Conservation (phyloP, 176 grass and related monocot genomes). For the Triticum dicoccoides region DNA sequence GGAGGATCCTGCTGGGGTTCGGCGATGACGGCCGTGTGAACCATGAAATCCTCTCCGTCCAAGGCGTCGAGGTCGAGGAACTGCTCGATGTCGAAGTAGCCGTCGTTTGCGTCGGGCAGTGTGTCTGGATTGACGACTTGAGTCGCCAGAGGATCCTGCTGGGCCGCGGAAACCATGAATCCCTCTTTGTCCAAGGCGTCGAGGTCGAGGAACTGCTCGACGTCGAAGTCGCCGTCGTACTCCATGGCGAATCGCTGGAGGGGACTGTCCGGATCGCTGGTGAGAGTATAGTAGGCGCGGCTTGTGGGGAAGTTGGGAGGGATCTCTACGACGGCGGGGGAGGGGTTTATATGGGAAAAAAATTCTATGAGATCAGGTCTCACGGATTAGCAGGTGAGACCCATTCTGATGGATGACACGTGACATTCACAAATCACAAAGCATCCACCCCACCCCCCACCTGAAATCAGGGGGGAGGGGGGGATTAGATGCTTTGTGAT, state of each 20-base stretch:
- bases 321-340: no score
- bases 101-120: not conserved
- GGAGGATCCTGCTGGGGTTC: not conserved
- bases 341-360: no score
- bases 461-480: no score
- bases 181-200: not conserved
- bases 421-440: no score
- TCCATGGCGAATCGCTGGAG: not conserved
- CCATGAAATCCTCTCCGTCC: not conserved
- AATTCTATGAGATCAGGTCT: no score
- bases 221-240: not conserved
- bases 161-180: not conserved
- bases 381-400: no score
- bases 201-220: not conserved
- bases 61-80: not conserved
- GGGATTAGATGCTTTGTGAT: no score
- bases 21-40: not conserved
- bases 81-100: not conserved
- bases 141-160: not conserved
- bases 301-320: no score
- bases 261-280: not conserved
- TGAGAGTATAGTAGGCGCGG: no score
- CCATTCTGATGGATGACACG: no score
- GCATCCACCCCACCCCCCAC: no score
- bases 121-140: not conserved